These are phyloP conservation scores for Xanthoconium stramineum DNA, from an alignment of 768 basidiomycete species.

Conservation along the genomic window DNA sequence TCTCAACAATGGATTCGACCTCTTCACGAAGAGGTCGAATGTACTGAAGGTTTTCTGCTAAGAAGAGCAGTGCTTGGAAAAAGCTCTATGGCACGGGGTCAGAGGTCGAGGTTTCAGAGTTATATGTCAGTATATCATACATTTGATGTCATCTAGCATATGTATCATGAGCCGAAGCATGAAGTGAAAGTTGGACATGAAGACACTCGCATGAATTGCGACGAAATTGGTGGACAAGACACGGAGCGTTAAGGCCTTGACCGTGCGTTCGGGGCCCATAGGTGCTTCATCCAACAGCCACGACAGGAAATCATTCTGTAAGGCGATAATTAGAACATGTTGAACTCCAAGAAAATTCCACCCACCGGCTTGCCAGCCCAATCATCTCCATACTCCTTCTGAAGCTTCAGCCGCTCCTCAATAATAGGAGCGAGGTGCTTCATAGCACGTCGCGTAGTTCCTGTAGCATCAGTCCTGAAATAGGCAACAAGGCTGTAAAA, in stretches of 20 bases:
- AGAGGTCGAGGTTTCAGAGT: too few relatives aligned
- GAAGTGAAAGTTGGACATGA: background rate
- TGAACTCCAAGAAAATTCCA: background rate
- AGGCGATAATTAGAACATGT: background rate
- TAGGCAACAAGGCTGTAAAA: background rate
- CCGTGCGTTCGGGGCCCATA: background rate
- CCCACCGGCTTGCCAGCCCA: background rate
- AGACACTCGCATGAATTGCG: background rate
- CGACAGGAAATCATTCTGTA: background rate
- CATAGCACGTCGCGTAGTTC: background rate
- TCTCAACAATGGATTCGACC: too few relatives aligned
- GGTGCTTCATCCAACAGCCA: background rate
- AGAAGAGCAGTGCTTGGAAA: background rate
- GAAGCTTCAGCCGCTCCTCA: background rate
- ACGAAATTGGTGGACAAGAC: background rate
- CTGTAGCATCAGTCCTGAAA: background rate
- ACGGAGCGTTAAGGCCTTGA: background rate
- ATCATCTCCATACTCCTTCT: too few relatives aligned
- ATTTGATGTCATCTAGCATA: background rate
- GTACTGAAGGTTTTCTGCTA: too few relatives aligned
- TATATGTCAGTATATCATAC: background rate
- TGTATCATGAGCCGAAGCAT: background rate
- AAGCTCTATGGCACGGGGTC: background rate
- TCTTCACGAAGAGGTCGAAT: too few relatives aligned
- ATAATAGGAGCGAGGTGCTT: background rate